Evolutionary conservation across 257 asterid genomes (phyloP).

Genomic region (Lantana camara): DNA sequence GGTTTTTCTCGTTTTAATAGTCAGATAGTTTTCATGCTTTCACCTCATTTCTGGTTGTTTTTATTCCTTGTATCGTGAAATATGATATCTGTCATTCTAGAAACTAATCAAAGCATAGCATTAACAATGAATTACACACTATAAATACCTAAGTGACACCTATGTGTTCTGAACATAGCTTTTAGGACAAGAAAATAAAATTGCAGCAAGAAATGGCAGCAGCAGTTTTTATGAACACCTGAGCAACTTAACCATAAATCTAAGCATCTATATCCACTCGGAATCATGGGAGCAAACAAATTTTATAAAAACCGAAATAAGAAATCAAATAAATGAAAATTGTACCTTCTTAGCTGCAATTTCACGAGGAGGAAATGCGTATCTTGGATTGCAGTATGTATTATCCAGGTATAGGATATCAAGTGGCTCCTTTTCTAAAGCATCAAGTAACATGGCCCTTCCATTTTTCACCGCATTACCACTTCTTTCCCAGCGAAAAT

Average conservation of each 20-base stretch:
- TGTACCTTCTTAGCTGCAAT: conserved; percentile 72
- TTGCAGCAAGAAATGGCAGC: too few species aligned
- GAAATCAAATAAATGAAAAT: conserved; percentile 19
- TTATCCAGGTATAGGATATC: conserved; percentile 67
- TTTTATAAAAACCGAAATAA: conserved; percentile 8
- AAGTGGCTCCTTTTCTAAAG: conserved; percentile 61
- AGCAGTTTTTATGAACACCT: too few species aligned
- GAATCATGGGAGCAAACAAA: neutral
- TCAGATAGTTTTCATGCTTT: neutral
- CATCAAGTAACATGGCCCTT: conserved; percentile 65
- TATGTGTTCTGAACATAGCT: too few species aligned
- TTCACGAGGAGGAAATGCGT: conserved; percentile 75
- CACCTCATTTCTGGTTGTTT: conserved; percentile 4
- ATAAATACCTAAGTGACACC: too few species aligned
- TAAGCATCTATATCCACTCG: neutral
- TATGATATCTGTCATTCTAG: too few species aligned
- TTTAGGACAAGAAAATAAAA: too few species aligned
- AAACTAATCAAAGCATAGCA: too few species aligned
- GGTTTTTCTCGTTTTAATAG: neutral
- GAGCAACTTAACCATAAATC: too few species aligned
- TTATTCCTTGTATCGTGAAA: too few species aligned
- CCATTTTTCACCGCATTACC: conserved; percentile 42
- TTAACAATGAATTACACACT: too few species aligned
- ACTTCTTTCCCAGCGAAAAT: conserved; percentile 78
- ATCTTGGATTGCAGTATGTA: conserved; percentile 76